Evolutionary conservation across 148 eudicot genomes (phyloP), one percentile per base, ranked within the genome.

Genomic region (Vaccinium myrtillus): DNA sequence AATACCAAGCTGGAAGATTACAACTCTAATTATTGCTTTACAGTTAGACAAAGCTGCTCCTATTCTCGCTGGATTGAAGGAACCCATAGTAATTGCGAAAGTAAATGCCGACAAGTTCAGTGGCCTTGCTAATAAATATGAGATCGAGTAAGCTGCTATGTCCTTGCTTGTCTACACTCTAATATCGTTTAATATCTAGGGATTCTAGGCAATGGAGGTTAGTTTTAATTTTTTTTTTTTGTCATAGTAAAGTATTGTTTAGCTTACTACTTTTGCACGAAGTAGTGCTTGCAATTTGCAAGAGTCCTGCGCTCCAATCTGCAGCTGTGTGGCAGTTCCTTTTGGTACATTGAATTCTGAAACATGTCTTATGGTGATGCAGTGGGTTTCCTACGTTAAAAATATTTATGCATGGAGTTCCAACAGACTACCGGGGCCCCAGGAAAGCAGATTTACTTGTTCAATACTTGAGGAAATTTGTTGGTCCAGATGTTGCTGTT

Each of bases 21-120:
- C 81, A 16, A 83, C 21, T 83, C 14, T 67, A 23, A 54, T 27
- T 82, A 75, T 81, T 74, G 70, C 65, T 36, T 78, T 88, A 90
- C 94, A 97, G 99, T 93, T 97, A 87, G 98, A 95, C 85, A 93
- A 92, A 85, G 98, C 99, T 51, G 98, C 98, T 80, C 91, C 98
- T 59, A 75, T 90, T 86, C 95, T 97, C 85, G 94, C 96, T 84
- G 89, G 89, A 83, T 84, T 92, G 87, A 92, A 93, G 92, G 89
- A 90, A 81, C 98, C 99, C 65, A 82, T 97, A 74, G 92, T 90
- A 79, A 89, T 97, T 87, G 99, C 99, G 43, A 97, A 97, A 90
- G 85, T 95, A 79, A 74, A 97, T 89, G 99, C 98, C 18, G 98
- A 97, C 90, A 95, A 95, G 91, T 91, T 88, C 84, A 90, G 87